Percentiles rank a stretch among this genome's conserved stretches.
Conservation (phyloP, 768 basidiomycete species). For the Cubamyces lactineus region DNA sequence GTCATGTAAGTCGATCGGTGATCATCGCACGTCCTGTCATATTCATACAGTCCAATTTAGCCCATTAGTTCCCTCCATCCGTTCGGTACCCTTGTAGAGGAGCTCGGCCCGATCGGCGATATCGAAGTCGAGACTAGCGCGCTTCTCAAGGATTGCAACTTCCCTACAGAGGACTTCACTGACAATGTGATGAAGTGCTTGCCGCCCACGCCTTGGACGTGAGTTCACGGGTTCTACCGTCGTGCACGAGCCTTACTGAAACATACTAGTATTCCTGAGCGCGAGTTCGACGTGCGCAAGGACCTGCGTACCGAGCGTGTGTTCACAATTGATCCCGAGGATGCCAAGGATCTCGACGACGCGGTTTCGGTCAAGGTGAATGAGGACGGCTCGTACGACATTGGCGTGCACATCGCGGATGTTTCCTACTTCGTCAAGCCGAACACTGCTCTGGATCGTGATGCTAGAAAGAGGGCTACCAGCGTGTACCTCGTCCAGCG, state of each 20-base stretch:
- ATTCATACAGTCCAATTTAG: conserved; percentile 40
- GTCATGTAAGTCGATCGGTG: conserved; percentile 69
- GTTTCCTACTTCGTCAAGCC: conserved; percentile 95
- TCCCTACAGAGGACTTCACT: conserved; percentile 96
- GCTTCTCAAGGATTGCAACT: conserved; percentile 97
- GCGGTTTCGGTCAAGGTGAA: conserved; percentile 88
- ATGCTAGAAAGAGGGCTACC: conserved; percentile 95
- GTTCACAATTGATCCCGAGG: conserved; percentile 91
- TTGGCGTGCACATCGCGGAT: conserved; percentile 96
- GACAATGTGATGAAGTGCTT: conserved; percentile 95
- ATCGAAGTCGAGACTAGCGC: conserved; percentile 98
- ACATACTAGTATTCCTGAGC: conserved; percentile 74
- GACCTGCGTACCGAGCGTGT: conserved; percentile 84
- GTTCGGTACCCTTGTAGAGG: conserved; percentile 97
- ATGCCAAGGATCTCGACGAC: conserved; percentile 93
- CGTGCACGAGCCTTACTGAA: not conserved
- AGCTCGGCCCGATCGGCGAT: conserved; percentile 97
- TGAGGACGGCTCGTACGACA: conserved; percentile 90
- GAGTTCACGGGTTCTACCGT: conserved; percentile 41
- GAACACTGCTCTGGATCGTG: conserved; percentile 96
- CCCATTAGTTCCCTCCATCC: conserved; percentile 97
- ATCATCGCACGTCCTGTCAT: conserved; percentile 2
- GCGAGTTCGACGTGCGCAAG: conserved; percentile 84
- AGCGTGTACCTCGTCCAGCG: conserved; percentile 97
- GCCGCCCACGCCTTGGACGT: conserved; percentile 95